These are phyloP conservation scores for Apiotrichum domesticum DNA, from an alignment of 1,284 basidiomycete species.

Conservation along the genomic window DNA sequence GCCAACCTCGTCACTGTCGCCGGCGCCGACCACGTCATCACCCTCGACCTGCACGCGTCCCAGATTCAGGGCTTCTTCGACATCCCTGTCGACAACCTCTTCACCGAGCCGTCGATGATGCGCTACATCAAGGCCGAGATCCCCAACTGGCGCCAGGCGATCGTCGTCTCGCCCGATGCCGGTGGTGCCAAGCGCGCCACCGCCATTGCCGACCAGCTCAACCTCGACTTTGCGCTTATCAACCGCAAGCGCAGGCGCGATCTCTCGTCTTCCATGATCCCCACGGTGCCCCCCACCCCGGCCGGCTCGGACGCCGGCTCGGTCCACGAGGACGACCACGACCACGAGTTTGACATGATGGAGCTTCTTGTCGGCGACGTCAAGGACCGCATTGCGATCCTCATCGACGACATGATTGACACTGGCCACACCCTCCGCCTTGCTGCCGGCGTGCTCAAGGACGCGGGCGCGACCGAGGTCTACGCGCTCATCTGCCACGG, in stretches of 20 bases:
- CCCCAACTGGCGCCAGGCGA: constrained; percentile 76
- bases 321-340: constrained; percentile 37
- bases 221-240: constrained; percentile 94
- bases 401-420: constrained; percentile 98
- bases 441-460: constrained; percentile 75
- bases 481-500: constrained; percentile 91
- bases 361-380: constrained; percentile 97
- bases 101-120: constrained; percentile 80
- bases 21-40: constrained; percentile 97
- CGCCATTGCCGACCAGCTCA: constrained; percentile 89
- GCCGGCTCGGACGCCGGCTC: constrained; percentile 37
- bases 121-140: constrained; percentile 85
- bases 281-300: constrained; percentile 45
- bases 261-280: constrained; percentile 30
- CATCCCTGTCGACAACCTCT: constrained; percentile 96
- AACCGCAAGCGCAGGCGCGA: constrained; percentile 74
- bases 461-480: constrained; percentile 80
- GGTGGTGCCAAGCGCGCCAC: constrained; percentile 96
- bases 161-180: constrained; percentile 95
- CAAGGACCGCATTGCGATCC: constrained; percentile 82
- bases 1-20: constrained; percentile 96
- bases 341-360: constrained; percentile 58
- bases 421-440: constrained; percentile 81
- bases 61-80: constrained; percentile 99
- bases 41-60: constrained; percentile 95